Conservation (phyloP, 1,139 yeast genomes). For the Scheffersomyces cryptocercus region DNA sequence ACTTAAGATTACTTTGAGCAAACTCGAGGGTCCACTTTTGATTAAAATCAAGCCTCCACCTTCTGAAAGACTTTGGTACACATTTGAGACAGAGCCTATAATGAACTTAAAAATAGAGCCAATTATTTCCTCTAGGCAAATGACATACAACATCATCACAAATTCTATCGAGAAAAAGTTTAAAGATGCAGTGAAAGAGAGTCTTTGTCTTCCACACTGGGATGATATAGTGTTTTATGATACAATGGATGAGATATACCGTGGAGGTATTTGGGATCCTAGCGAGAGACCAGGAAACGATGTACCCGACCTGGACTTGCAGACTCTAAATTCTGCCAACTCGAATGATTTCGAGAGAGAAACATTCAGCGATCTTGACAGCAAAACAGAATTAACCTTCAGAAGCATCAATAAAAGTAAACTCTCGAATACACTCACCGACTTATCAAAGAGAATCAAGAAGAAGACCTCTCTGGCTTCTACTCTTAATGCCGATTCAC, state of each 20-base stretch:
- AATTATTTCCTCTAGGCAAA: constrained; percentile 77
- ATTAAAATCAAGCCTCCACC: constrained; percentile 85
- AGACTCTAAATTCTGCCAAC: background rate
- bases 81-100: constrained; percentile 78
- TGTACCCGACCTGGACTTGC: constrained; percentile 2
- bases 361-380: background rate
- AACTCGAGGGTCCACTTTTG: constrained; percentile 72
- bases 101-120: constrained; percentile 82
- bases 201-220: constrained; percentile 83
- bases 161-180: constrained; percentile 77
- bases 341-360: background rate
- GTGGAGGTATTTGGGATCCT: constrained; percentile 92
- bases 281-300: constrained; percentile 20
- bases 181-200: constrained; percentile 75
- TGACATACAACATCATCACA: constrained; percentile 76
- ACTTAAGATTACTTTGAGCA: constrained; percentile 67
- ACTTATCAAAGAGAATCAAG: constrained; percentile 35
- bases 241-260: constrained; percentile 65
- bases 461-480: constrained; percentile 9
- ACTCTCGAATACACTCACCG: constrained; percentile 31
- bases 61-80: constrained; percentile 86
- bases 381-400: constrained; percentile 1
- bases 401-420: constrained; percentile 8
- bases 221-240: constrained; percentile 79
- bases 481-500: background rate